Evolutionary conservation across 768 basidiomycete species (phyloP).

Genomic region (Boletus rubescentipes): DNA sequence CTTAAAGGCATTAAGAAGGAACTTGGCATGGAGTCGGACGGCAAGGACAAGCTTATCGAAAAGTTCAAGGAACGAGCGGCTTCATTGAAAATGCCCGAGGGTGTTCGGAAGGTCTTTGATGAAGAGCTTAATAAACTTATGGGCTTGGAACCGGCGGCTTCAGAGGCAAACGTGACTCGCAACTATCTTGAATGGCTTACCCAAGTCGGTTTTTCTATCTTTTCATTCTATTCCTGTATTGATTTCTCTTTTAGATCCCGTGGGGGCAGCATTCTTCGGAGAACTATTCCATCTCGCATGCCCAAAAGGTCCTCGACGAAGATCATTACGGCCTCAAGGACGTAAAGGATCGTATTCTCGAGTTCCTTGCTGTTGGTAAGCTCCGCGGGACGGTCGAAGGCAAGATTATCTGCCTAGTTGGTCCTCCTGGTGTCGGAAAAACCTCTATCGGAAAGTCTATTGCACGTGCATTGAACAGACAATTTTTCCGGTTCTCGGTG

Average conservation of each 20-base stretch:
- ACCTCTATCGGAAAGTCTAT: constrained; percentile 96
- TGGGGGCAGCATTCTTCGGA: constrained; percentile 96
- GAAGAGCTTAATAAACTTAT: constrained; percentile 91
- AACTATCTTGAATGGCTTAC: constrained; percentile 95
- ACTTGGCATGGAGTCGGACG: constrained; percentile 91
- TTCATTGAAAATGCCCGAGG: constrained; percentile 82
- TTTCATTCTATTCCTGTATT: background rate
- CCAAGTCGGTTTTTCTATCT: constrained; percentile 45
- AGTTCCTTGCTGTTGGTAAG: constrained; percentile 95
- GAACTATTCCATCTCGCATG: constrained; percentile 85
- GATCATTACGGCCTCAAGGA: constrained; percentile 94
- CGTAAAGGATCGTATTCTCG: constrained; percentile 90
- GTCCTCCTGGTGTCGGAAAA: constrained; percentile 97
- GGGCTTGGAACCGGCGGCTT: constrained; percentile 86
- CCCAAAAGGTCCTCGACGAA: constrained; percentile 82
- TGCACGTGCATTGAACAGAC: constrained; percentile 82
- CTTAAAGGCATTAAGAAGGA: constrained; percentile 96
- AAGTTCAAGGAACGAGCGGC: constrained; percentile 88
- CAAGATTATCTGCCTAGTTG: constrained; percentile 95
- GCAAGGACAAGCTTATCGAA: constrained; percentile 92
- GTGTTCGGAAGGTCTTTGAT: constrained; percentile 91
- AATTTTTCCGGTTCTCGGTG: constrained; percentile 97
- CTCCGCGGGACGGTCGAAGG: constrained; percentile 93
- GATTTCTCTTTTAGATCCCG: constrained; percentile 61
- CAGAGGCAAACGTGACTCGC: constrained; percentile 90